Base-by-base conservation (phyloP, 2,329 filamentous ascomycete genomes). In the Tolypocladium pustulatum region DNA sequence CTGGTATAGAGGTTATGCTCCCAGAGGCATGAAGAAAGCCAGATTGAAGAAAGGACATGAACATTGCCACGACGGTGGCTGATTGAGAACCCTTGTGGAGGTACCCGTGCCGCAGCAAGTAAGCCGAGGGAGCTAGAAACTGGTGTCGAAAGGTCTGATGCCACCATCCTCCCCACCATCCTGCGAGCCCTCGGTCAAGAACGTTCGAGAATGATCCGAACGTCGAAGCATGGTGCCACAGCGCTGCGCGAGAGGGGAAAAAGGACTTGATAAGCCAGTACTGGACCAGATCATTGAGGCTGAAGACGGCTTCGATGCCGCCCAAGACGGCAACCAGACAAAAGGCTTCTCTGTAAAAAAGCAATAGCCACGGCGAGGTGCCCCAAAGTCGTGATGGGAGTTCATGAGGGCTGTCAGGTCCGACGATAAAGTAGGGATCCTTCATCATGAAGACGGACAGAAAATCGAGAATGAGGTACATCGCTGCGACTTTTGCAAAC, bases 101-200 rank as follows among this genome's bases (percentile, higher is more conserved):
- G 64, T 76, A 69, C 22, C 78, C 72, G 46, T 61, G 57, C 61
- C 69, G 63, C 10, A 72, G 69, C 58, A 87, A 65, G 65, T 76
- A 82, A 2, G 71, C 71, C 0, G 80, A 75, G 0, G 87, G 86
- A 4, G 84, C 80, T 43, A 82, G 73, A 67, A 93, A 91, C 2
- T 83, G 84, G 58, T 85, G 81, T 0, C 91, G 87, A 74, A 96
- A 95, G 3, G 87, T 86, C 72, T 97, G 92, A 71, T 97, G 93
- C 93, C 93, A 97, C 80, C 85, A 93, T 27, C 78, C 79, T 52
- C 89, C 86, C 93, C 93, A 97, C 73, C 87, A 88, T 0, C 91
- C 92, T 0, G 82, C 80, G 2, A 97, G 76, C 0, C 93, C 92
- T 60, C 83, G 78, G 61, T 91, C 83, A 13, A 86, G 72, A 2